A percentile compares a stretch with the other conserved stretches of the same genome.
phyloP scores from a whole-genome alignment of 352 stramenopile genomes.

The Blastocystis sp. region DNA sequence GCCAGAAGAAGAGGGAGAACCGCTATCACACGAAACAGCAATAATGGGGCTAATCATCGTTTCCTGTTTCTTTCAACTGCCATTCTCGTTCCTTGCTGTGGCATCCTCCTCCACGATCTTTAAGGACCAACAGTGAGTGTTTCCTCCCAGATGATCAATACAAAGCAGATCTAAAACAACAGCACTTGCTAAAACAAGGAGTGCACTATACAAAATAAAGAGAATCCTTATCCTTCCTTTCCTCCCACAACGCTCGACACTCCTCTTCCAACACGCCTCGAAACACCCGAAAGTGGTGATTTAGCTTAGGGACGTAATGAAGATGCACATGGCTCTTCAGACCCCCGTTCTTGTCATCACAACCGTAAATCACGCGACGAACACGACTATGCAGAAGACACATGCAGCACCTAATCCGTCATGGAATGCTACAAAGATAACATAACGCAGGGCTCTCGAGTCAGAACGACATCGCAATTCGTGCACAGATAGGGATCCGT shows the following conservation, averaged over 20 bases:
- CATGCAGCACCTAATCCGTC: slow-evolving; percentile 24
- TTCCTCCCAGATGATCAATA: no score
- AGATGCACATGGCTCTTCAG: slow-evolving; percentile 44
- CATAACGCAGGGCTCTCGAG: slow-evolving; percentile 53
- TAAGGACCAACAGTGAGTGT: no score
- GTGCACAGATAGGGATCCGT: slow-evolving; percentile 64
- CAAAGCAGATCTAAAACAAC: no score
- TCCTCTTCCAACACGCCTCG: slow-evolving; percentile 45
- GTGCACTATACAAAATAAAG: neutral
- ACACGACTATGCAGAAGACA: slow-evolving; percentile 62
- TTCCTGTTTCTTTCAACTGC: no score
- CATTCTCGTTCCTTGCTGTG: no score
- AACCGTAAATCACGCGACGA: slow-evolving; percentile 49
- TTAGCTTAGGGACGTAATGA: slow-evolving; percentile 50
- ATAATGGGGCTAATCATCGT: neutral
- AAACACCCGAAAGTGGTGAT: slow-evolving; percentile 67
- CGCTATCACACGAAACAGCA: neutral
- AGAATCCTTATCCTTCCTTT: neutral
- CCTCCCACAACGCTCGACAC: slow-evolving; percentile 37
- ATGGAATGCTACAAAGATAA: neutral
- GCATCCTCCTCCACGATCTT: no score
- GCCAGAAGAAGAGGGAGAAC: slow-evolving; percentile 59
- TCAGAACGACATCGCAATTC: slow-evolving; percentile 56
- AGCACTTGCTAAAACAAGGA: neutral
- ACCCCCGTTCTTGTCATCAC: slow-evolving; percentile 47